A percentile compares a stretch with the other conserved stretches of the same genome.
Evolutionary conservation across 2,329 filamentous ascomycete species (phyloP).

Genomic region (Herpotrichia juniperi): DNA sequence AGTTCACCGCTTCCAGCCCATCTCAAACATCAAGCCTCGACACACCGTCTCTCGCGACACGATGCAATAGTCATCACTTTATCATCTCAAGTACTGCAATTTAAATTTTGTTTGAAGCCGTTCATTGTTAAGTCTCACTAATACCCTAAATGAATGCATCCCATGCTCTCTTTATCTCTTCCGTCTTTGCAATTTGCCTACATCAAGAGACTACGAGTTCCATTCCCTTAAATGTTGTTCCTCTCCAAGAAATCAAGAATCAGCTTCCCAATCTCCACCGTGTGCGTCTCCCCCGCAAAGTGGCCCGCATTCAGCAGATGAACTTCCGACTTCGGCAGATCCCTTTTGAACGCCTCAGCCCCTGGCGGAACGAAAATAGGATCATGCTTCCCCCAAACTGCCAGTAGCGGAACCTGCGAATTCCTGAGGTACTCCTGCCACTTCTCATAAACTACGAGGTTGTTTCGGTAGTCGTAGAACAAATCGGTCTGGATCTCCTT

Average conservation of each 20-base stretch:
- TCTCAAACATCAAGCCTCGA: neutral
- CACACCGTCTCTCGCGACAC: too few relatives aligned
- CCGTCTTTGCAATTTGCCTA: too few relatives aligned
- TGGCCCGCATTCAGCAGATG: slow-evolving; percentile 62
- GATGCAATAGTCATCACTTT: too few relatives aligned
- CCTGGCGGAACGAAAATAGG: slow-evolving; percentile 57
- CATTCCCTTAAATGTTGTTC: slow-evolving; percentile 13
- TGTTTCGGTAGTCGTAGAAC: slow-evolving; percentile 63
- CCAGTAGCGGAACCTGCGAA: slow-evolving; percentile 60
- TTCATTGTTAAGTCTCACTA: too few relatives aligned
- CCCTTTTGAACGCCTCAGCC: slow-evolving; percentile 60
- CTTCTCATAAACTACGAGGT: slow-evolving; percentile 59
- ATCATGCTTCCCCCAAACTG: slow-evolving; percentile 66
- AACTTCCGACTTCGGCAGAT: slow-evolving; percentile 57
- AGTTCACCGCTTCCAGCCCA: slow-evolving; percentile 1
- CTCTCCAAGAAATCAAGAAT: slow-evolving; percentile 45
- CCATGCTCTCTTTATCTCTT: neutral
- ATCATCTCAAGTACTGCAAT: too few relatives aligned
- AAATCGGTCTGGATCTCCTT: slow-evolving; percentile 62
- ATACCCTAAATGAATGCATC: neutral
- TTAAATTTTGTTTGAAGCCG: too few relatives aligned
- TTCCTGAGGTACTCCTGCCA: slow-evolving; percentile 63
- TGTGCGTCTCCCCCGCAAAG: slow-evolving; percentile 56
- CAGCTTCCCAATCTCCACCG: slow-evolving; percentile 38
- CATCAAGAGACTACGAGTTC: neutral